phyloP scores from a whole-genome alignment of 495 filamentous ascomycete species.

The Podospora bellae-mahoneyi region DNA sequence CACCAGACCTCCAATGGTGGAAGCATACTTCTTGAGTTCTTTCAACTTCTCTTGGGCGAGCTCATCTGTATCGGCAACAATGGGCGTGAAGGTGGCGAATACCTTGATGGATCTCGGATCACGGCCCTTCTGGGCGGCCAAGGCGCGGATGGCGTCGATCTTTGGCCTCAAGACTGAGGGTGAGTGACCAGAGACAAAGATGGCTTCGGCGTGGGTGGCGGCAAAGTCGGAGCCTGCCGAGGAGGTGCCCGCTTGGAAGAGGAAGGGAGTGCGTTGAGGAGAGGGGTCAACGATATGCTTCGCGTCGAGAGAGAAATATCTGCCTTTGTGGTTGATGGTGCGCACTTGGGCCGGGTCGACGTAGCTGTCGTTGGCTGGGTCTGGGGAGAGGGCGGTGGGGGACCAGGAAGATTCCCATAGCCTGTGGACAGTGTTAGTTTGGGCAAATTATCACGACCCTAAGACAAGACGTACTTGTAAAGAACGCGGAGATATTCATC shows the following conservation, averaged over 20 bases:
- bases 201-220: slow-evolving; percentile 59
- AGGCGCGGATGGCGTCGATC: slow-evolving; percentile 52
- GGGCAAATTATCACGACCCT: too few species aligned
- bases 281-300: slow-evolving; percentile 58
- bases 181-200: slow-evolving; percentile 59
- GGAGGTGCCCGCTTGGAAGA: slow-evolving; percentile 64
- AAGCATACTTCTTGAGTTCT: slow-evolving; percentile 51
- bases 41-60: slow-evolving; percentile 54
- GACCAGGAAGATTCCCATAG: slow-evolving; percentile 63
- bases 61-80: slow-evolving; percentile 55
- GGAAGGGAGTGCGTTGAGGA: slow-evolving; percentile 60
- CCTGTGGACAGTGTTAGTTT: slow-evolving; percentile 24
- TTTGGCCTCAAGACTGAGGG: slow-evolving; percentile 50
- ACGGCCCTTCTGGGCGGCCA: slow-evolving; percentile 50
- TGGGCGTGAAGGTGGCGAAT: slow-evolving; percentile 57
- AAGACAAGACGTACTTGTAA: slow-evolving; percentile 45
- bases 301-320: slow-evolving; percentile 53
- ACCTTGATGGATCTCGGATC: slow-evolving; percentile 58
- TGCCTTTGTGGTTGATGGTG: slow-evolving; percentile 57
- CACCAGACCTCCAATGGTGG: slow-evolving; percentile 54
- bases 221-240: slow-evolving; percentile 56
- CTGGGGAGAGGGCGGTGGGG: slow-evolving; percentile 48
- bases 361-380: slow-evolving; percentile 51
- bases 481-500: slow-evolving; percentile 59
- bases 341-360: slow-evolving; percentile 54